Base-by-base conservation (phyloP, 2,329 filamentous ascomycete species). In the Mariannaea elegans region DNA sequence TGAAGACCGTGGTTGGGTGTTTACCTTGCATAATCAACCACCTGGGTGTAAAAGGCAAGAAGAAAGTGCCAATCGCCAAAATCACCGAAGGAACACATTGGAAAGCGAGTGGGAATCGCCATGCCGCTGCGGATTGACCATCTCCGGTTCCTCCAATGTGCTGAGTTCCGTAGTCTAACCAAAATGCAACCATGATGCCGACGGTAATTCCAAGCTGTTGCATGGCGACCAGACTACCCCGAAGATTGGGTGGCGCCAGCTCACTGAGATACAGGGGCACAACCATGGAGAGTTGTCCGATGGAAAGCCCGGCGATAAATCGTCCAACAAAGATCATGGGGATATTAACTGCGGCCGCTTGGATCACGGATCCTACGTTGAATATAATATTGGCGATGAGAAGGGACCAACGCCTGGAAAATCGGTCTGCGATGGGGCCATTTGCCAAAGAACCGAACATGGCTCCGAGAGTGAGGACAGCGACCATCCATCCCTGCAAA, bases 371-470 rank as follows among this genome's bases (percentile, higher is more conserved):
- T 3, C 59, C 59, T 19, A 61, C 46, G 24, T 58, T 61, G 53
- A 71, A 72, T 38, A 71, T 61, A 27, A 67, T 45, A 24, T 68
- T 67, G n/a, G 69, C 72, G 5, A 73, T 24, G 13, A 71, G 61
- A 8, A 73, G 69, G 7, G 69, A 70, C 23, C 70, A 65, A 18
- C 66, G 69, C 16, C 71, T 61, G 2, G 63, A 66, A 7, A 73
- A 41, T 4, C 60, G 62, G 48, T 73, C 71, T 27, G 71, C 69
- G 7, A 73, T 59, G 3, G 76, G 71, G 2, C 75, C 75, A 59
- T 75, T 76, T 49, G 71, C 49, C 23, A 82, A 71, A 3, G 80
- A 80, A 10, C 80, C 80, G 47, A 80, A 71, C 78, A 78, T 81
- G 14, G 79, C 79, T 56, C 77, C 71, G 1, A 82, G 69, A 8